Evolutionary conservation across 2,329 filamentous ascomycete species (phyloP), one percentile per base, ranked within the genome.

Genomic region (Paradendryphiella salina): DNA sequence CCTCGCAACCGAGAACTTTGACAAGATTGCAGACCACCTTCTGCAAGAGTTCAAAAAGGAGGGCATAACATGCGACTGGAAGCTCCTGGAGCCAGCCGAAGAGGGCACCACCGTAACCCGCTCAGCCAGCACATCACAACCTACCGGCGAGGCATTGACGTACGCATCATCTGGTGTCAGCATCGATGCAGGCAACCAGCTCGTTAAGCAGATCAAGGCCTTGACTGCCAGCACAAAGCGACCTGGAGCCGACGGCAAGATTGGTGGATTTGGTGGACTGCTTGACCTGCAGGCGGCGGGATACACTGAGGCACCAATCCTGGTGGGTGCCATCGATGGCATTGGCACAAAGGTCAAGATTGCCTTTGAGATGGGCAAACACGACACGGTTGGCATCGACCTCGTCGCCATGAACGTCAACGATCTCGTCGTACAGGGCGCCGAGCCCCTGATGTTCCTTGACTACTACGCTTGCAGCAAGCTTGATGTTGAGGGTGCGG

Each of bases 381-480:
- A 96, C 75, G 86, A 93, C 73, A 96, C 92, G 3, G 93, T 99
- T 9, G 94, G 94, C 54, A 91, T 99, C 64, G 94, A 99, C 71
- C 83, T 99, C 29, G 94, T 99, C 3, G 94, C 94, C 61, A 97
- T 97, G 93, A 97, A 96, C 73, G 94, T 97, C 70, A 99, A 99
- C 74, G 94, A 99, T 69, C 82, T 99, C 0, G 87, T 99, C 43
- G 94, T 97, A 7, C 92, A 97, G 77, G 94, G 94, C 46, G 94
- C 94, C 10, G 90, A 94, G 63, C 92, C 94, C 2, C 81, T 97
- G 59, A 94, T 94, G 80, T 97, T 99, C 82, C 85, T 97, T 56
- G 94, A 99, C 78, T 97, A 96, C 82, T 96, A 95, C 76, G 93
- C 91, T 54, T 96, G 92, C 80, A 91, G 89, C 73, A 88, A 87